These are phyloP conservation scores for Fagus crenata DNA, from an alignment of 306 rosid genomes.

Conservation along the genomic window DNA sequence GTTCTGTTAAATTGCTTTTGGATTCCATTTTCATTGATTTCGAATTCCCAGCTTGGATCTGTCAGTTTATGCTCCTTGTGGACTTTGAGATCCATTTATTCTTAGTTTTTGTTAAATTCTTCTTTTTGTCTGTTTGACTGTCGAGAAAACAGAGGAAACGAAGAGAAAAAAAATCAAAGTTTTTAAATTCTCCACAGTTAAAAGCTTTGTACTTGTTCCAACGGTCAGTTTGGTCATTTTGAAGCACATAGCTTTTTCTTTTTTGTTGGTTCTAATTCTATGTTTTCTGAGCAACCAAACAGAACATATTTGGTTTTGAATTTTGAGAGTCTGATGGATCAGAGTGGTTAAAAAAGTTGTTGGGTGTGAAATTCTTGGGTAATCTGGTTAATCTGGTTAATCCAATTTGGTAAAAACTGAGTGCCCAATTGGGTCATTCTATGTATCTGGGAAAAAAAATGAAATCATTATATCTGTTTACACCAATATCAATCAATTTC, in stretches of 20 bases:
- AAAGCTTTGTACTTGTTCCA: background rate
- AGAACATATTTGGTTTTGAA: background rate
- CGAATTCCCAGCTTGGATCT: background rate
- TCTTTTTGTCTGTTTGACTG: background rate
- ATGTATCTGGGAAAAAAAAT: background rate
- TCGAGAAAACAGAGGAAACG: background rate
- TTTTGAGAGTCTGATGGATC: background rate
- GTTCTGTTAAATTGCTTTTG: background rate
- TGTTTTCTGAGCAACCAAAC: background rate
- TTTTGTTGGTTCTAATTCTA: background rate
- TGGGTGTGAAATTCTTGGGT: background rate
- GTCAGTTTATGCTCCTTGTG: background rate
- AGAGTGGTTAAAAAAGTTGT: background rate
- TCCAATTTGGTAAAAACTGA: background rate
- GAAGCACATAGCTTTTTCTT: background rate
- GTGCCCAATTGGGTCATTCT: background rate
- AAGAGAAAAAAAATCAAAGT: background rate
- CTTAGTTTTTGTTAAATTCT: background rate
- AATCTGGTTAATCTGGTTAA: background rate
- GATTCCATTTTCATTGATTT: background rate
- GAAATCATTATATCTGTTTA: background rate
- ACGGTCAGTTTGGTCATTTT: background rate
- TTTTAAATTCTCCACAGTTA: background rate
- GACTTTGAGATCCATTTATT: background rate
- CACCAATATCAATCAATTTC: conserved; percentile 2